Evolutionary conservation across 768 basidiomycete species (phyloP).

Genomic region (Pleurotus tuoliensis): DNA sequence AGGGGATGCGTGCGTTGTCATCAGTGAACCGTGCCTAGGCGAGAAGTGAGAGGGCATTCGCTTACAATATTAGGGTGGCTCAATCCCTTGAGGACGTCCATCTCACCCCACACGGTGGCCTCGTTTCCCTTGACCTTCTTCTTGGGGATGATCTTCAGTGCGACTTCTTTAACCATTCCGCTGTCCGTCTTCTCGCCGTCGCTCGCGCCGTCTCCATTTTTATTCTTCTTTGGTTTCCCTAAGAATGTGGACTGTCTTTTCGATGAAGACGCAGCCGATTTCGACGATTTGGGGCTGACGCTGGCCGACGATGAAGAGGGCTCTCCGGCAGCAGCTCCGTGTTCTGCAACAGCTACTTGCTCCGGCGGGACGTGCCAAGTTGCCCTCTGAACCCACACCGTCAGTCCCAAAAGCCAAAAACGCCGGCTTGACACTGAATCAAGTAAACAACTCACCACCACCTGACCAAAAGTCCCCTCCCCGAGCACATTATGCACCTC

Average conservation of each 20-base stretch:
- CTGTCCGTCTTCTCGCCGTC: constrained; percentile 8
- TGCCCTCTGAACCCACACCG: constrained; percentile 45
- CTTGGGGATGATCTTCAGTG: constrained; percentile 89
- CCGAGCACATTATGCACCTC: constrained; percentile 73
- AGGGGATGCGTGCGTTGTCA: too few species aligned
- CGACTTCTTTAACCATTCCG: constrained; percentile 65
- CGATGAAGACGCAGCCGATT: constrained; percentile 11
- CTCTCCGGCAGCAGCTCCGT: constrained; percentile 47
- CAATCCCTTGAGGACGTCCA: constrained; percentile 86
- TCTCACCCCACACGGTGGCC: constrained; percentile 85
- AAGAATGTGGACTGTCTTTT: background rate
- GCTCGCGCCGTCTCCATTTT: background rate
- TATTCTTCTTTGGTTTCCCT: background rate
- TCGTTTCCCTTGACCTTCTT: constrained; percentile 94
- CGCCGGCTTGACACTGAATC: background rate
- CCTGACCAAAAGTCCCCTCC: constrained; percentile 87
- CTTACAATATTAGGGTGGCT: constrained; percentile 87
- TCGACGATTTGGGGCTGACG: constrained; percentile 8
- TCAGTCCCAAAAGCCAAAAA: background rate
- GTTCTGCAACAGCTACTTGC: constrained; percentile 50
- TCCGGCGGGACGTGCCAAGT: constrained; percentile 75
- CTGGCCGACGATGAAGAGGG: constrained; percentile 2
- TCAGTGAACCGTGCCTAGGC: background rate
- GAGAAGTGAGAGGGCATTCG: constrained; percentile 16
- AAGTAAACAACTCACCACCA: constrained; percentile 48